Conservation (phyloP, 2,329 filamentous ascomycete species). For the Fusarium oligoseptatum region DNA sequence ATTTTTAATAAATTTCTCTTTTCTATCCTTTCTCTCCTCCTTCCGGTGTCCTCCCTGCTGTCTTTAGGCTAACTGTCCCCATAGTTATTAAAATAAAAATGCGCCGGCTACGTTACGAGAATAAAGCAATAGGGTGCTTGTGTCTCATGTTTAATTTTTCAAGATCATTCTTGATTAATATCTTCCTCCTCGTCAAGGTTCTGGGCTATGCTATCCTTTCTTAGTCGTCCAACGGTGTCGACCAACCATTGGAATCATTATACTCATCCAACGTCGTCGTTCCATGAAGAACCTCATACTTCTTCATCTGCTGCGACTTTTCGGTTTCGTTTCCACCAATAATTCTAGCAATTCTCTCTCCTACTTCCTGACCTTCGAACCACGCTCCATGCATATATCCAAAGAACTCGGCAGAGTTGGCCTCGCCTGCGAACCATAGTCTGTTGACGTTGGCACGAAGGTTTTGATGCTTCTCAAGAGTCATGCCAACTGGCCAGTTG, state of each 20-base stretch:
- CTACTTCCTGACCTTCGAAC: constrained; percentile 67
- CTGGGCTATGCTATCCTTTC: not conserved
- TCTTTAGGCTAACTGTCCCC: too few species aligned
- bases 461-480: constrained; percentile 75
- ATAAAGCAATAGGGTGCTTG: too few species aligned
- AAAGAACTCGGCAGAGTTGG: constrained; percentile 72
- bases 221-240: constrained; percentile 10
- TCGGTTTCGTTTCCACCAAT: constrained; percentile 17
- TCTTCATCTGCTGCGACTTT: constrained; percentile 27
- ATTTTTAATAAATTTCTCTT: too few species aligned
- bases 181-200: fast-evolving
- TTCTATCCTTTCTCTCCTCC: too few species aligned
- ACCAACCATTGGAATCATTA: constrained; percentile 33
- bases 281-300: constrained; percentile 29
- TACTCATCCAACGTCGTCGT: constrained; percentile 32
- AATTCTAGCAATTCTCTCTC: constrained; percentile 55
- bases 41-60: too few species aligned
- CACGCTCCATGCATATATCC: constrained; percentile 75
- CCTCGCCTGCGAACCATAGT: constrained; percentile 76
- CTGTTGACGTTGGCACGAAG: constrained; percentile 72
- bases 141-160: not conserved
- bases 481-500: constrained; percentile 75
- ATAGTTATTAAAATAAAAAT: too few species aligned
- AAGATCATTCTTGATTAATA: not conserved
- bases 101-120: too few species aligned